These are phyloP conservation scores for Sphaerulina musiva DNA, from an alignment of 2,329 filamentous ascomycete species.

Conservation along the genomic window DNA sequence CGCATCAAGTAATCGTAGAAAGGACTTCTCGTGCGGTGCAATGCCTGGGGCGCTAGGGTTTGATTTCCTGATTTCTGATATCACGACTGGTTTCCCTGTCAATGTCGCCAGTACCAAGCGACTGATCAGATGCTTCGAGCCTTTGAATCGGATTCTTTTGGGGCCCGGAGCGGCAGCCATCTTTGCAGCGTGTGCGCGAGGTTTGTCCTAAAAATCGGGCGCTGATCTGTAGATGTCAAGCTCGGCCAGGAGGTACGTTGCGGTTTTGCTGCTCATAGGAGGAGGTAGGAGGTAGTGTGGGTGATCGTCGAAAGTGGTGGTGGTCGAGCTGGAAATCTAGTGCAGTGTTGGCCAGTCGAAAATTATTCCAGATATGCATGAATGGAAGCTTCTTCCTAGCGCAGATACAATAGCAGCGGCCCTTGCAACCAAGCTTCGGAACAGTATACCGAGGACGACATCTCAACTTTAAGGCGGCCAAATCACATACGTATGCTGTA, in stretches of 20 bases:
- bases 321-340: too few species aligned
- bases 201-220: neutral
- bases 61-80: constrained; percentile 85
- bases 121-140: constrained; percentile 73
- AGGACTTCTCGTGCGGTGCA: constrained; percentile 86
- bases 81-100: constrained; percentile 80
- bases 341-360: neutral
- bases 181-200: neutral
- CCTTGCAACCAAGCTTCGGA: constrained; percentile 4
- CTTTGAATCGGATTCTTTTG: constrained; percentile 55
- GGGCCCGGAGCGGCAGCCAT: constrained; percentile 27
- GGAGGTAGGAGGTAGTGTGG: too few species aligned
- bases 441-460: constrained; percentile 5
- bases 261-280: neutral
- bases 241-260: neutral
- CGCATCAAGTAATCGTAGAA: constrained; percentile 86
- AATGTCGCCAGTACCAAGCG: constrained; percentile 86
- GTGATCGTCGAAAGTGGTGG: too few species aligned
- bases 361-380: neutral
- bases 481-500: neutral
- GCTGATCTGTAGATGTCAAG: neutral
- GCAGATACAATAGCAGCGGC: neutral
- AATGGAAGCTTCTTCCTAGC: neutral
- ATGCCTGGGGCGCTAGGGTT: constrained; percentile 84
- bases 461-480: neutral